Evolutionary conservation across 352 stramenopile species (phyloP).

Genomic region (Pythium aquatile): DNA sequence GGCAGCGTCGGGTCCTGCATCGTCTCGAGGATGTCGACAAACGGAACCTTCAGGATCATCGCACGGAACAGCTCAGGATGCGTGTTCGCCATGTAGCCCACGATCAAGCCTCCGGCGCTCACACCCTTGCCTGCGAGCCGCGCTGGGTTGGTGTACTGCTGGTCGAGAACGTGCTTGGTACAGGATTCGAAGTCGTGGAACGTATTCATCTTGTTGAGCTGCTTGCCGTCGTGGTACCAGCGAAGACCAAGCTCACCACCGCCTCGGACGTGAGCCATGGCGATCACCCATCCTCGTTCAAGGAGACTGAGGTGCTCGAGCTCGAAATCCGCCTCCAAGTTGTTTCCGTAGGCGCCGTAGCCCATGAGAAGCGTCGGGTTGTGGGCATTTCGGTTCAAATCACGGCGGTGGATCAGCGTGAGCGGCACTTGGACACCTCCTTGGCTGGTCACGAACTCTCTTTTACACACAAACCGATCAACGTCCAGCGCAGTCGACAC

Average conservation of each 20-base stretch:
- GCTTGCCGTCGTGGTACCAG: constrained; percentile 87
- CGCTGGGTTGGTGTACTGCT: constrained; percentile 57
- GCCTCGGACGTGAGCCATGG: constrained; percentile 88
- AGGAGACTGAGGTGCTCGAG: constrained; percentile 82
- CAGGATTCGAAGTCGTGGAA: constrained; percentile 86
- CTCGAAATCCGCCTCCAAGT: constrained; percentile 85
- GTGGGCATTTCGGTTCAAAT: constrained; percentile 45
- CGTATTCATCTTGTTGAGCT: constrained; percentile 78
- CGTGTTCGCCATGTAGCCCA: constrained; percentile 86
- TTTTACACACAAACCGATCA: constrained; percentile 18
- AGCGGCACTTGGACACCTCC: constrained; percentile 52
- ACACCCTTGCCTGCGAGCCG: constrained; percentile 71
- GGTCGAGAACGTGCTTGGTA: constrained; percentile 56
- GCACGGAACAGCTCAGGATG: constrained; percentile 68
- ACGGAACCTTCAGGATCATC: constrained; percentile 87
- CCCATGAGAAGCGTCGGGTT: constrained; percentile 86
- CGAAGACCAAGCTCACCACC: constrained; percentile 82
- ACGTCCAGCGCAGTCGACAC: constrained; percentile 12
- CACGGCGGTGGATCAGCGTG: constrained; percentile 72
- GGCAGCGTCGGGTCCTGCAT: constrained; percentile 86
- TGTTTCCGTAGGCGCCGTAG: constrained; percentile 90
- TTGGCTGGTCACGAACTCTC: constrained; percentile 26
- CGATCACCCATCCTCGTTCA: constrained; percentile 86
- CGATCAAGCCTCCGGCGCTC: constrained; percentile 86
- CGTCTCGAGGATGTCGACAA: constrained; percentile 85